Base-by-base conservation (phyloP, 192 early-diverging fungal genomes). In the Gaertneriomyces semiglobifer region DNA sequence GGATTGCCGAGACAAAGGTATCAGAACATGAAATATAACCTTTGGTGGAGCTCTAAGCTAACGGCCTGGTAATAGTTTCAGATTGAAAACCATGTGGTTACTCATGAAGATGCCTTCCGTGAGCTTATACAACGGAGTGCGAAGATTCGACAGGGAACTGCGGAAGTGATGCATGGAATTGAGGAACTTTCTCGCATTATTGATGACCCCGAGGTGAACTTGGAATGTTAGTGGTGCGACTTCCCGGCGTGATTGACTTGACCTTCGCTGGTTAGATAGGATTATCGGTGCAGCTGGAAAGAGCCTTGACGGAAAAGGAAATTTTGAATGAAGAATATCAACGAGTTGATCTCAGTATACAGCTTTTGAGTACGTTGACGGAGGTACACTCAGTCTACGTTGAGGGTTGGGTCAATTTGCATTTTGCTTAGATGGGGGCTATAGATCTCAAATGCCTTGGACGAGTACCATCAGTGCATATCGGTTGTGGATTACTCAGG, bases 121-220 rank as follows among this genome's bases (percentile, higher is more conserved):
- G 5, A 33, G 4, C 51, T 40, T 63, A 10, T 44, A 39, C 50
- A 70, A 7, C 16, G 42, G 14, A 60, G 60, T 6, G 44, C 48
- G 12, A 38, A 1, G 12, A 46, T 70, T 20, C 33, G 18, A 41
- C 38, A 12, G 40, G 68, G 63, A 38, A 39, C 68, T 7, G 33
- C 53, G 3, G 18, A 62, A 38, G 14, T 70, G 7, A 10, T 51
- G 5, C 18, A 53, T 16, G 44, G 11, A 16, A 9, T 70, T 11
- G 44, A 42, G 3, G 44, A 4, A 9, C 25, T 70, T 5, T 7
- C 9, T 44, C 11, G 16, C 6, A 41, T 18, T 18, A 48, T 70
- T 14, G 68, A 70, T 40, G 53, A 70, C 48, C 45, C 56, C 14
- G 51, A 62, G 44, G 66, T 68, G 44, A 63, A 7, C 40, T 61